phyloP scores from a whole-genome alignment of 2,329 filamentous ascomycete species.

The Cladosporium colombiae region DNA sequence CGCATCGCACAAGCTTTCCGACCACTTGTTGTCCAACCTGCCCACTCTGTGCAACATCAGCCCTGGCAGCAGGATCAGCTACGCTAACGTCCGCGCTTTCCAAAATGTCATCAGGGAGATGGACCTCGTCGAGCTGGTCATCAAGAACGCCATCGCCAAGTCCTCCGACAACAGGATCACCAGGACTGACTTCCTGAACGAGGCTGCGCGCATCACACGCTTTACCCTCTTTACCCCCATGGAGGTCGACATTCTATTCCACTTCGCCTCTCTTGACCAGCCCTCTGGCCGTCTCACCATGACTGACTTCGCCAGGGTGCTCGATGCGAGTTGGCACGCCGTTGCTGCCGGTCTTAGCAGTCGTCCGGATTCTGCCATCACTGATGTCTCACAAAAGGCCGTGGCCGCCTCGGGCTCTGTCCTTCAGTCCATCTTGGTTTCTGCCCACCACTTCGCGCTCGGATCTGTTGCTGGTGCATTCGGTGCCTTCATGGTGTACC shows the following conservation, averaged over 20 bases:
- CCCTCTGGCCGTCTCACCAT: slow-evolving; percentile 82
- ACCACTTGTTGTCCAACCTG: slow-evolving; percentile 89
- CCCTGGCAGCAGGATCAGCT: slow-evolving; percentile 87
- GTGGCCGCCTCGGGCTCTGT: slow-evolving; percentile 59
- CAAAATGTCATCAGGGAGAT: slow-evolving; percentile 98
- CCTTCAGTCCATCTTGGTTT: slow-evolving; percentile 68
- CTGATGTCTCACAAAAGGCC: slow-evolving; percentile 52
- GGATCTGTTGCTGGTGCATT: slow-evolving; percentile 93
- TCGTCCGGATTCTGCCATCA: slow-evolving; percentile 52
- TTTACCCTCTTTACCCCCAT: slow-evolving; percentile 97
- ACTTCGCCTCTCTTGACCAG: slow-evolving; percentile 91
- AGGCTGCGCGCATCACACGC: slow-evolving; percentile 84
- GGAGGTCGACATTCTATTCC: slow-evolving; percentile 98
- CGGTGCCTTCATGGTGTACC: slow-evolving; percentile 98
- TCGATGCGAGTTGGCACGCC: slow-evolving; percentile 88
- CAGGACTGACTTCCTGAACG: slow-evolving; percentile 88
- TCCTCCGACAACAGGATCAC: slow-evolving; percentile 91
- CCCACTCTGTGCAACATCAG: slow-evolving; percentile 94
- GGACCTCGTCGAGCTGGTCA: slow-evolving; percentile 92
- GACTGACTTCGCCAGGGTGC: slow-evolving; percentile 86
- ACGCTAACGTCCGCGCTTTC: slow-evolving; percentile 95
- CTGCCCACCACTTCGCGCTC: slow-evolving; percentile 84
- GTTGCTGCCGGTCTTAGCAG: slow-evolving; percentile 46
- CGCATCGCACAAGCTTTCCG: slow-evolving; percentile 91
- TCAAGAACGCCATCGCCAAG: slow-evolving; percentile 81